Evolutionary conservation across 2,329 filamentous ascomycete genomes (phyloP), one percentile per base, ranked within the genome.

Genomic region (Penicillium sp.): DNA sequence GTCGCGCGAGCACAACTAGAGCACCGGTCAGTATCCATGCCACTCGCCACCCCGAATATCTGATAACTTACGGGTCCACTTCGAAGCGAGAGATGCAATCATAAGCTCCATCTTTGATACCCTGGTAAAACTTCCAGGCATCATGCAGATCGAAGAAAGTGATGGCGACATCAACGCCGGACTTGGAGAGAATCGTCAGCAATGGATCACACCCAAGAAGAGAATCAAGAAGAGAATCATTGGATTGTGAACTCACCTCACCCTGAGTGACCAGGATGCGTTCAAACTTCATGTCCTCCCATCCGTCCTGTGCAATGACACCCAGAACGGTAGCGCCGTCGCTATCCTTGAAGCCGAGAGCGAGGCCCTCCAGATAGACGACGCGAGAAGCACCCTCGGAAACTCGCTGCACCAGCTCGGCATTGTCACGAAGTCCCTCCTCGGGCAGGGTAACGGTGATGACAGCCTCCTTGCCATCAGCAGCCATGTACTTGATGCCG

Each of bases 391-490:
- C 53, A 13, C 49, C 53, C 1, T 40, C 40, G 5, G 29, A 18
- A n/a, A 50, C 24, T 2, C 47, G 47, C 2, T 5, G 11, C 9
- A 5, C 31, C 21, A 54, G 40, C 24, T 34, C 42, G 4, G 18
- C 39, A 18, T 73, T 74, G 36, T 72, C 72, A 5, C 67, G 66
- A 16, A 81, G 66, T 29, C 75, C 66, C 1, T 53, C 38, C 38
- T 53, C 44, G 3, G 50, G 50, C 44, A 53, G 32, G 6, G 44
- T 11, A 9, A 75, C 75, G 52, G 75, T 76, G 54, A 76, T 63
- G 5, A 75, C 61, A 43, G 79, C 61, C 1, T 67, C 65, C 14
- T 71, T 64, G 27, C 59, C 63, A 27, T 65, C 67, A 45, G 75
- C 63, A 3, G 39, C 39, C 7, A 54, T 4, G 18, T 40, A 1